phyloP scores from a whole-genome alignment of 2,329 filamentous ascomycete genomes.

The Parafenestella ontariensis region DNA sequence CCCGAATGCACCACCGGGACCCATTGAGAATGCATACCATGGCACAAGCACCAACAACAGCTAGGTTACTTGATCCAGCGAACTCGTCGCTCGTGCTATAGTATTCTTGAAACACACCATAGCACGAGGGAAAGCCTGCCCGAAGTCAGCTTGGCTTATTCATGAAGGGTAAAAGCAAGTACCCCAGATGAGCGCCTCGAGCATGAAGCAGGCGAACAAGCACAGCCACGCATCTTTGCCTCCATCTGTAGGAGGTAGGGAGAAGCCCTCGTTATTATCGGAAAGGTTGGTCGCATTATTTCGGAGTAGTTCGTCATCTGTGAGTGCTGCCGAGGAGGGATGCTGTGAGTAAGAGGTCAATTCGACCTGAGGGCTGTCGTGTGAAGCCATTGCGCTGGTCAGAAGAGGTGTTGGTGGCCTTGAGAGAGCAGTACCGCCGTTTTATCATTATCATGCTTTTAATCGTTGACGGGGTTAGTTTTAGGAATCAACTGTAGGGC shows the following conservation, averaged over 20 bases:
- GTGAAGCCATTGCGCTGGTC: constrained; percentile 22
- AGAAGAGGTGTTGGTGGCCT: background rate
- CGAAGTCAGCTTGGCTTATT: background rate
- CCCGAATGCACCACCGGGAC: background rate
- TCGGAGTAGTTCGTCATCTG: constrained; percentile 24
- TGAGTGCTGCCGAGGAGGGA: constrained; percentile 7
- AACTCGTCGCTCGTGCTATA: constrained; percentile 41
- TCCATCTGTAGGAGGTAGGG: constrained; percentile 37
- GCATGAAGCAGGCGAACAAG: constrained; percentile 54
- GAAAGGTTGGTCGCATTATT: constrained; percentile 6
- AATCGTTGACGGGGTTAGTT: constrained; percentile 1
- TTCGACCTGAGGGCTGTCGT: constrained; percentile 18
- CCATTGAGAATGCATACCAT: constrained; percentile 27
- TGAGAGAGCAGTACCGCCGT: background rate
- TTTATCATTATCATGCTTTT: constrained; percentile 1
- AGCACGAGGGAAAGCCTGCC: constrained; percentile 37
- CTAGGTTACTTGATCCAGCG: constrained; percentile 39
- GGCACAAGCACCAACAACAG: constrained; percentile 42
- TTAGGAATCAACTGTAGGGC: constrained; percentile 26
- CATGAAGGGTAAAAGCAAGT: background rate
- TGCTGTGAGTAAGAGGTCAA: constrained; percentile 19
- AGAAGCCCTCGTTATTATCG: constrained; percentile 32
- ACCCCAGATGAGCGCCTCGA: constrained; percentile 59
- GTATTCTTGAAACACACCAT: constrained; percentile 45
- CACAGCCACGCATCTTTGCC: constrained; percentile 42